Conservation (phyloP, 768 basidiomycete species). For the Mycena latifolia region DNA sequence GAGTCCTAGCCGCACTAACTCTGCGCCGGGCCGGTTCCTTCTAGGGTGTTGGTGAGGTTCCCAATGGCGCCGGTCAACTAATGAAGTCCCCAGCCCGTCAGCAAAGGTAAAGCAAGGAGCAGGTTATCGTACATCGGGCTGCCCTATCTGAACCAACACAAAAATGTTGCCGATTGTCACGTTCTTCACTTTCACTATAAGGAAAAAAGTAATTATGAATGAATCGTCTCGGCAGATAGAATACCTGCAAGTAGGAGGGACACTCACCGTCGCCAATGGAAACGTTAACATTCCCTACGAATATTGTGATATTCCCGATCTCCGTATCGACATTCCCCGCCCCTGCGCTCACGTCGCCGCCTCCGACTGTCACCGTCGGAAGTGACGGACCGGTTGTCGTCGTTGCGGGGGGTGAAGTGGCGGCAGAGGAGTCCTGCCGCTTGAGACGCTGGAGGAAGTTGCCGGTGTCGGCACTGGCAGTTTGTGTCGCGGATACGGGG, state of each 20-base stretch:
- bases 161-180: conserved; percentile 36
- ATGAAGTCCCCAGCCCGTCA: not conserved
- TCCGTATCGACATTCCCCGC: conserved; percentile 35
- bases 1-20: too few species aligned
- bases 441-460: conserved; percentile 31
- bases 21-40: too few species aligned
- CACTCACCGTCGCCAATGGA: conserved; percentile 32
- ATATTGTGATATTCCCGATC: conserved; percentile 37
- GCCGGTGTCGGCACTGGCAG: conserved; percentile 5
- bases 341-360: conserved; percentile 27
- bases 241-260: not conserved
- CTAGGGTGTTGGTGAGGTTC: conserved; percentile 15
- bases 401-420: too few species aligned
- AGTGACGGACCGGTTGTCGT: not conserved
- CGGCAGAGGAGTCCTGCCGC: conserved; percentile 23
- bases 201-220: too few species aligned
- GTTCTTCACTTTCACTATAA: conserved; percentile 35
- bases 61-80: conserved; percentile 22
- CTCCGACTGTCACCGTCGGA: conserved; percentile 28
- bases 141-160: conserved; percentile 37
- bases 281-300: conserved; percentile 35
- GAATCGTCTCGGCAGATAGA: too few species aligned
- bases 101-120: not conserved
- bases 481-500: conserved; percentile 26
- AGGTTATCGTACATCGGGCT: conserved; percentile 30